Evolutionary conservation across 306 rosid species (phyloP).

Genomic region (Rosa rugosa): DNA sequence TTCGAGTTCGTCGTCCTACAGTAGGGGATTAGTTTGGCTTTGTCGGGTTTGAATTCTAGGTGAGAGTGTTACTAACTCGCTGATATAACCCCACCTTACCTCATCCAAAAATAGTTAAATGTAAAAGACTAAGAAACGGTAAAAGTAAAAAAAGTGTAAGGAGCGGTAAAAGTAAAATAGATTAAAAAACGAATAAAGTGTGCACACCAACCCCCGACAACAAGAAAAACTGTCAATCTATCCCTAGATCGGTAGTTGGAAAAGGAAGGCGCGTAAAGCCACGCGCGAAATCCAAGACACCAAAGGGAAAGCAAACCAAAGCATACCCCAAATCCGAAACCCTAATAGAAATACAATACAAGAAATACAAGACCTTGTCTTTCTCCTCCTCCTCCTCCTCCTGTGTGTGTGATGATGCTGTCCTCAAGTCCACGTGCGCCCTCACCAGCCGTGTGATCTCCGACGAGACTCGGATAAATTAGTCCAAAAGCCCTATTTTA

Average conservation of each 20-base stretch:
- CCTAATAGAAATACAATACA: neutral
- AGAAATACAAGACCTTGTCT: slow-evolving; percentile 19
- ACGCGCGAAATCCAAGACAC: slow-evolving; percentile 8
- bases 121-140: neutral
- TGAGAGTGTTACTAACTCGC: too few species aligned
- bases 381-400: slow-evolving; percentile 4
- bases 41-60: too few species aligned
- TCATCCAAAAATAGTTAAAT: neutral
- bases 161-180: neutral
- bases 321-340: neutral
- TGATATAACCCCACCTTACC: too few species aligned
- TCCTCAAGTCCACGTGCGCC: slow-evolving; percentile 17
- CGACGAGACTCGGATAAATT: neutral
- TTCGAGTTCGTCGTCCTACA: too few species aligned
- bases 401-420: neutral
- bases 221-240: neutral
- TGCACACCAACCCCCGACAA: neutral
- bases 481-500: neutral
- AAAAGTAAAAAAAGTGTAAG: neutral
- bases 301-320: neutral
- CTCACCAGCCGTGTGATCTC: slow-evolving; percentile 9
- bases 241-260: neutral
- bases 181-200: too few species aligned
- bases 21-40: too few species aligned
- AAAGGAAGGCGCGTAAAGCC: neutral